Evolutionary conservation across 768 basidiomycete species (phyloP).

Genomic region (Porphyrellus cyaneotinctus): DNA sequence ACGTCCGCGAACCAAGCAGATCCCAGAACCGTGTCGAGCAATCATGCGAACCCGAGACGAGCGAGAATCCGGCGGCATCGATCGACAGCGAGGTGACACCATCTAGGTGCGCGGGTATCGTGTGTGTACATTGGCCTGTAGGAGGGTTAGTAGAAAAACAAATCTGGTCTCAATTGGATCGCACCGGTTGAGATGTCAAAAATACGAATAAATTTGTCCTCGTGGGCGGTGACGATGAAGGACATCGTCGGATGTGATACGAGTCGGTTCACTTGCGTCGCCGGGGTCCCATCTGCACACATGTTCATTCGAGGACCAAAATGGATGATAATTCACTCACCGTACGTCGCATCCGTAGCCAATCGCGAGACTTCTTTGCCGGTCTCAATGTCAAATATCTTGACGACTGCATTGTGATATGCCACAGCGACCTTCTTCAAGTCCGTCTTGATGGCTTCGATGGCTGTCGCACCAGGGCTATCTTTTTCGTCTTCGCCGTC

Average conservation of each 20-base stretch:
- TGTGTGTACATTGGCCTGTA: constrained; percentile 80
- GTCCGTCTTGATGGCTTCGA: constrained; percentile 80
- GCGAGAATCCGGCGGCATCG: constrained; percentile 79
- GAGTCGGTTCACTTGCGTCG: constrained; percentile 81
- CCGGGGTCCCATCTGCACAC: constrained; percentile 60
- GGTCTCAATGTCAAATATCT: constrained; percentile 86
- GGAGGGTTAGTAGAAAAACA: neutral
- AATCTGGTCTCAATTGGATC: constrained; percentile 20
- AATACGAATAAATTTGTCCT: constrained; percentile 89
- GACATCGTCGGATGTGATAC: constrained; percentile 89
- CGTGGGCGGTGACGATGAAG: constrained; percentile 84
- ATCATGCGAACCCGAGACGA: constrained; percentile 90
- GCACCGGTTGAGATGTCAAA: constrained; percentile 81
- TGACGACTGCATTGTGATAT: constrained; percentile 83
- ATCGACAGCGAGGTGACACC: constrained; percentile 89
- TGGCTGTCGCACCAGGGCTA: constrained; percentile 66
- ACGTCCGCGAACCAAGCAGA: constrained; percentile 70
- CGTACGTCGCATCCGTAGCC: constrained; percentile 56
- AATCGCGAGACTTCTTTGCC: constrained; percentile 71
- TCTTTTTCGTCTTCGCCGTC: constrained; percentile 45
- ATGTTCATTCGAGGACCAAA: neutral
- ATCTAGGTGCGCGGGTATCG: constrained; percentile 87
- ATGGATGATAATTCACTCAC: constrained; percentile 32
- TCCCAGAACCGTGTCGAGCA: constrained; percentile 96
- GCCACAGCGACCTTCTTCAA: constrained; percentile 87